phyloP scores from a whole-genome alignment of 176 grass and related monocot genomes.

The Lolium perenne region DNA sequence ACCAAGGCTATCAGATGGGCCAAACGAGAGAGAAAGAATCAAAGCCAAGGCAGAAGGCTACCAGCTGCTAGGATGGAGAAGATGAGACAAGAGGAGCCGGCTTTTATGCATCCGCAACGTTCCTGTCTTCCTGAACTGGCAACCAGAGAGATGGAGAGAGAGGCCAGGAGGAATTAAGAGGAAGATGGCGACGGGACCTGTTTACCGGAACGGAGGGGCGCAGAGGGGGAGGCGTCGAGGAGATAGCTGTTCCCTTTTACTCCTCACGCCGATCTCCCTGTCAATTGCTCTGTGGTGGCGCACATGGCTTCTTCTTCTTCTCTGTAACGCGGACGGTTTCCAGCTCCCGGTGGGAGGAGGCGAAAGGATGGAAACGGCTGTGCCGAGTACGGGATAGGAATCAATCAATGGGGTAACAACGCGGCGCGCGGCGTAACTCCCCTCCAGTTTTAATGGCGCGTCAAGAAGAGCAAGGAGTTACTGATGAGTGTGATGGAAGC shows the following conservation, averaged over 20 bases:
- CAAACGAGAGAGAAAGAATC: conserved; percentile 40
- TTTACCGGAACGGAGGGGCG: conserved; percentile 7
- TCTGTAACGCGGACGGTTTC: conserved; percentile 40
- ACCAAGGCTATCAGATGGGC: conserved; percentile 7
- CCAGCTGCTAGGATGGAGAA: neutral
- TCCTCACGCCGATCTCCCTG: neutral
- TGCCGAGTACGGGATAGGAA: neutral
- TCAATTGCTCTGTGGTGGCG: neutral
- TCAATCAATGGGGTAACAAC: conserved; percentile 4
- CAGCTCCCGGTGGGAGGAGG: neutral
- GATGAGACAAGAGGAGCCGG: conserved; percentile 36
- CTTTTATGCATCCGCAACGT: conserved; percentile 32
- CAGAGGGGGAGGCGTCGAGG: neutral
- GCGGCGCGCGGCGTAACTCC: conserved; percentile 40
- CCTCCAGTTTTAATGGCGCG: conserved; percentile 34
- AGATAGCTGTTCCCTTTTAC: conserved; percentile 31
- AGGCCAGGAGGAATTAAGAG: conserved; percentile 7
- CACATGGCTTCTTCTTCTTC: neutral
- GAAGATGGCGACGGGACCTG: neutral
- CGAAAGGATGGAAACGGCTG: conserved; percentile 29
- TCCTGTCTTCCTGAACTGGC: neutral
- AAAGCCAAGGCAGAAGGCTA: neutral
- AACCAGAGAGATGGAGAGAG: neutral
- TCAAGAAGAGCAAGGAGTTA: conserved; percentile 39
- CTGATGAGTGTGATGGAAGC: neutral